These are phyloP conservation scores for Tolypocladium endophyticum DNA, from an alignment of 2,329 filamentous ascomycete species.

Conservation along the genomic window DNA sequence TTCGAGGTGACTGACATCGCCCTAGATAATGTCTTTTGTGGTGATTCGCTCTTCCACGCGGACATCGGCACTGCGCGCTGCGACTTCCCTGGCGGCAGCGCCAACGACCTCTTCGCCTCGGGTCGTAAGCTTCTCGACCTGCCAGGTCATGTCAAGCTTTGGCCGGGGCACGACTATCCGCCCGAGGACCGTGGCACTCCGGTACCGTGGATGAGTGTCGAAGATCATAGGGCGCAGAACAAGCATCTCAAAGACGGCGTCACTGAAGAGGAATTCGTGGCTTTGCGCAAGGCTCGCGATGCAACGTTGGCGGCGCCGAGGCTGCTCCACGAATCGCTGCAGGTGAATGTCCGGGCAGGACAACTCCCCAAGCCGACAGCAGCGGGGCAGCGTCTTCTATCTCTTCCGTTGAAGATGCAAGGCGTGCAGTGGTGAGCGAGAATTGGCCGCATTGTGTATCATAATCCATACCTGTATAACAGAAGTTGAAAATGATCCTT, in stretches of 20 bases:
- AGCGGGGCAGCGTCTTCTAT: slow-evolving; percentile 21
- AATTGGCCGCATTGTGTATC: no score
- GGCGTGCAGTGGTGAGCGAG: neutral
- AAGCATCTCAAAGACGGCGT: slow-evolving; percentile 35
- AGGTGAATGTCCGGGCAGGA: slow-evolving; percentile 42
- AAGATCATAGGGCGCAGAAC: slow-evolving; percentile 33
- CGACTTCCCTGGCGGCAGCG: slow-evolving; percentile 43
- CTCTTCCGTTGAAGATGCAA: slow-evolving; percentile 20
- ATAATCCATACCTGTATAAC: no score
- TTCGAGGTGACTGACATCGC: neutral
- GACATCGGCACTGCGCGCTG: slow-evolving; percentile 42
- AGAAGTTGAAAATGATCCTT: no score
- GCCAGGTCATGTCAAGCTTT: slow-evolving; percentile 34
- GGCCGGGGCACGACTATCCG: slow-evolving; percentile 44
- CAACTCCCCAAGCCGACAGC: slow-evolving; percentile 23
- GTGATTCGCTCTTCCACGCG: slow-evolving; percentile 41
- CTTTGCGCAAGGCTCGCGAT: slow-evolving; percentile 32
- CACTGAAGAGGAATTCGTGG: slow-evolving; percentile 31
- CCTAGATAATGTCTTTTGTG: slow-evolving; percentile 36
- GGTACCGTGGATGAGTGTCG: slow-evolving; percentile 31
- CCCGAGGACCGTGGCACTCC: slow-evolving; percentile 24
- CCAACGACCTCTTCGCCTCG: slow-evolving; percentile 31
- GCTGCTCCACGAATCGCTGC: slow-evolving; percentile 38
- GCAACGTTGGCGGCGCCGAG: slow-evolving; percentile 29
- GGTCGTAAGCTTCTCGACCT: slow-evolving; percentile 29